Evolutionary conservation across 1,284 basidiomycete genomes (phyloP).

Genomic region (Acaromyces ingoldii): DNA sequence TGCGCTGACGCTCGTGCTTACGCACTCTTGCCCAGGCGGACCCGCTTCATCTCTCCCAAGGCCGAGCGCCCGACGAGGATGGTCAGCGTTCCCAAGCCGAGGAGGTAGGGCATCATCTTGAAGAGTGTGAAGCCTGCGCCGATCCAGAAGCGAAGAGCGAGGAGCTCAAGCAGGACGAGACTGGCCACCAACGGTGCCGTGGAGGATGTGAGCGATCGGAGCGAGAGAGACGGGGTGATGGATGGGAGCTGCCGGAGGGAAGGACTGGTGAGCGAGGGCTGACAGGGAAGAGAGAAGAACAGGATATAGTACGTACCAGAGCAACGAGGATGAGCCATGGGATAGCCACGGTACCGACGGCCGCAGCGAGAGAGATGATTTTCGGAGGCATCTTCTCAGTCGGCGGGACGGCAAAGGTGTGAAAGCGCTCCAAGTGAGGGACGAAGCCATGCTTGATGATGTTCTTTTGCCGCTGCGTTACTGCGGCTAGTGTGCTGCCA

Average conservation of each 20-base stretch:
- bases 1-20: neutral
- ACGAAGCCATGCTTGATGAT: neutral
- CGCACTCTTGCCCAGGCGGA: slow-evolving; percentile 13
- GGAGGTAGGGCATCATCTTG: slow-evolving; percentile 31
- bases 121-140: slow-evolving; percentile 30
- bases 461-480: neutral
- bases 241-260: neutral
- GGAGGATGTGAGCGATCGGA: slow-evolving; percentile 13
- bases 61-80: slow-evolving; percentile 29
- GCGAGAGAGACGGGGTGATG: slow-evolving; percentile 5
- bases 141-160: slow-evolving; percentile 37
- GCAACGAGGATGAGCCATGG: slow-evolving; percentile 30
- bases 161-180: slow-evolving; percentile 20
- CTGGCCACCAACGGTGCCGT: slow-evolving; percentile 18
- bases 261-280: too few species aligned
- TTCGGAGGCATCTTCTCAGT: slow-evolving; percentile 38
- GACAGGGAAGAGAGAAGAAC: neutral
- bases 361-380: slow-evolving; percentile 21
- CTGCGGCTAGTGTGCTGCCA: neutral
- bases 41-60: slow-evolving; percentile 25
- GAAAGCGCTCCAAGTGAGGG: slow-evolving; percentile 17
- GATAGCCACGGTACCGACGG: slow-evolving; percentile 22
- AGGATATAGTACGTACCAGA: slow-evolving; percentile 11
- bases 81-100: slow-evolving; percentile 23
- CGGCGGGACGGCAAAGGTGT: slow-evolving; percentile 33